Conservation (phyloP, 1,284 basidiomycete species). For the Cryptococcus floricola region DNA sequence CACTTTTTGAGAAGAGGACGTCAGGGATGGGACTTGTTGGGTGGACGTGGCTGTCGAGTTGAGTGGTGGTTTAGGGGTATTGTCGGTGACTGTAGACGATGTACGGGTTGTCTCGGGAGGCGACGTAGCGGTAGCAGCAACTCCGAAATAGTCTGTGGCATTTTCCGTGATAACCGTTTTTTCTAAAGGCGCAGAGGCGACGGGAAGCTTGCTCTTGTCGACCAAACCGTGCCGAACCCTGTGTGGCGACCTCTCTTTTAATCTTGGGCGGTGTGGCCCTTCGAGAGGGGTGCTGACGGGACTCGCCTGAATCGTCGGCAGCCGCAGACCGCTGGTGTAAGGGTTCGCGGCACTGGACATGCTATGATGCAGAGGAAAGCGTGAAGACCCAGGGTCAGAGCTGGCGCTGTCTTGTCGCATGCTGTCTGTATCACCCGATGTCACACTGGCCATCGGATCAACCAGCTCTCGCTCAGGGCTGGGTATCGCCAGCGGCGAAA, state of each 20-base stretch:
- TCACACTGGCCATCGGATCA: conserved; percentile 63
- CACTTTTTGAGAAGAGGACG: neutral
- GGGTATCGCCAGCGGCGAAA: conserved; percentile 68
- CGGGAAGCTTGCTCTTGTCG: conserved; percentile 23
- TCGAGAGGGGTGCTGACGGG: conserved; percentile 40
- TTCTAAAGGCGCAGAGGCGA: conserved; percentile 42
- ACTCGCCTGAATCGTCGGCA: conserved; percentile 42
- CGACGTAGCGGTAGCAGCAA: conserved; percentile 10
- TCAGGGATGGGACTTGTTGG: neutral
- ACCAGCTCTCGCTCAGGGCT: conserved; percentile 81
- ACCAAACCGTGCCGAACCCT: conserved; percentile 15
- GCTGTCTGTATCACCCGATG: conserved; percentile 52
- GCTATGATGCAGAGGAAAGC: conserved; percentile 31
- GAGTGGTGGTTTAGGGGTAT: conserved; percentile 7
- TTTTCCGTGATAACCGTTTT: conserved; percentile 19
- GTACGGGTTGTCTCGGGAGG: conserved; percentile 9
- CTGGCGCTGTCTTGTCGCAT: conserved; percentile 22
- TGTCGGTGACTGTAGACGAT: conserved; percentile 30
- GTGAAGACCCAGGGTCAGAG: conserved; percentile 32
- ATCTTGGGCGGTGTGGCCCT: conserved; percentile 14
- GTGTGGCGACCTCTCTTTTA: conserved; percentile 1
- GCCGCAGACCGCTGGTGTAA: conserved; percentile 9
- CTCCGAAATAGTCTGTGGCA: conserved; percentile 38
- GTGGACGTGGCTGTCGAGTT: conserved; percentile 32
- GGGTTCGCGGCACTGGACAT: conserved; percentile 21